Evolutionary conservation across 2,329 filamentous ascomycete species (phyloP).

Genomic region (Microcyclospora tardicrescens): DNA sequence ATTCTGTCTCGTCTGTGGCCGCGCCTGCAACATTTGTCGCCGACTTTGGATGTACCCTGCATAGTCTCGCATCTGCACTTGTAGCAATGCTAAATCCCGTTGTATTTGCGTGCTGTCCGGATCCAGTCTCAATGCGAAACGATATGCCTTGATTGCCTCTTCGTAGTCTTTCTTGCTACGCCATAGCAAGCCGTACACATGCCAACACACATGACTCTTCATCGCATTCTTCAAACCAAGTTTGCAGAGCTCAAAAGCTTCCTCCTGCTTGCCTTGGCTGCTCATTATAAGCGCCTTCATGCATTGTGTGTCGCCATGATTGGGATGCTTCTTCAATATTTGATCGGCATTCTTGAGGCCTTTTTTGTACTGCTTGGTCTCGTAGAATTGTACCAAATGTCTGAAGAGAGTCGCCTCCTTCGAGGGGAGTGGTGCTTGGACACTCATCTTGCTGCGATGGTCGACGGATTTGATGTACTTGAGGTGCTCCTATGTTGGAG

Average conservation of each 20-base stretch:
- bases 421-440: constrained; percentile 42
- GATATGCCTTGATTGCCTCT: constrained; percentile 98
- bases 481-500: too few species aligned
- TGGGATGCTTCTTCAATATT: constrained; percentile 86
- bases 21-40: constrained; percentile 71
- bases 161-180: constrained; percentile 94
- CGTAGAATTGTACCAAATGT: constrained; percentile 88
- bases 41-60: constrained; percentile 85
- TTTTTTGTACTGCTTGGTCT: constrained; percentile 96
- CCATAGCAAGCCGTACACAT: constrained; percentile 92
- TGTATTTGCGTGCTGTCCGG: constrained; percentile 93
- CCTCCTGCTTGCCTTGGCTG: constrained; percentile 77
- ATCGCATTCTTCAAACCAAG: constrained; percentile 88
- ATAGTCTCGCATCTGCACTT: constrained; percentile 95
- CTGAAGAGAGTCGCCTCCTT: constrained; percentile 94
- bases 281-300: constrained; percentile 99
- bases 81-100: constrained; percentile 80
- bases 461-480: too few species aligned
- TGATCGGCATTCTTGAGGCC: constrained; percentile 91
- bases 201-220: constrained; percentile 99
- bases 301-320: constrained; percentile 94
- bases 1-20: constrained; percentile 72
- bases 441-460: too few species aligned
- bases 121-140: constrained; percentile 83
- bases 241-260: constrained; percentile 89